Evolutionary conservation across 768 basidiomycete species (phyloP), one percentile per base, ranked within the genome.

Genomic region (Podaxis carcinomalis): DNA sequence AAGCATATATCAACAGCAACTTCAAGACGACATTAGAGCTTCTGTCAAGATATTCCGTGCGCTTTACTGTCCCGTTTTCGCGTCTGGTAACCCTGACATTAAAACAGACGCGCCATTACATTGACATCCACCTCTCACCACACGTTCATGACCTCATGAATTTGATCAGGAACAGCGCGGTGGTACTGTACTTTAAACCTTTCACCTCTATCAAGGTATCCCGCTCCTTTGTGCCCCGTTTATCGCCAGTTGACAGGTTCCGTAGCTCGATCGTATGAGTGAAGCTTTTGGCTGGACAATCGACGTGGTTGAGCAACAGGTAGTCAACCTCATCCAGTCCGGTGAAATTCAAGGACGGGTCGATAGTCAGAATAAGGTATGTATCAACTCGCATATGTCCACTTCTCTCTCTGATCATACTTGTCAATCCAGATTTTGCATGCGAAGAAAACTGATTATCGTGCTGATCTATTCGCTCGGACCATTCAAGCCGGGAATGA

Each of bases 101-200:
- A 55, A 23, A 52, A n/a, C 65, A 94, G 92, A 86, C 90, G 1
- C 83, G 90, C 39, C 90, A 95, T 68, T 75, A 79, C 47, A 75
- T 93, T 57, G 92, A 95, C 69, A 81, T 92, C 46, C 90, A 95
- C 72, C 82, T 97, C 16, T 75, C 80, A 4, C 69, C 77, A 4
- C 94, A 97, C 68, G 80, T 93, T 40, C 65, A 74, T 55, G 80
- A 81, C 10, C 77, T 98, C 51, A 83, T 83, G 39, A 80, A 79
- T 66, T 78, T 84, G 32, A 89, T 98, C 72, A 86, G 85, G 42
- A 86, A 89, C 65, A 86, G 85, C 62, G 88, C 93, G 0, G 79
- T 98, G 52, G 80, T 83, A n/a, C 83, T 93, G 51, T 98, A 95
- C 74, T 94, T 97, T 78, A 83, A 87, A 66, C 95, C 95, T 0